Conservation (phyloP, 208 protist species). For the Tritrichomonas musculus region DNA sequence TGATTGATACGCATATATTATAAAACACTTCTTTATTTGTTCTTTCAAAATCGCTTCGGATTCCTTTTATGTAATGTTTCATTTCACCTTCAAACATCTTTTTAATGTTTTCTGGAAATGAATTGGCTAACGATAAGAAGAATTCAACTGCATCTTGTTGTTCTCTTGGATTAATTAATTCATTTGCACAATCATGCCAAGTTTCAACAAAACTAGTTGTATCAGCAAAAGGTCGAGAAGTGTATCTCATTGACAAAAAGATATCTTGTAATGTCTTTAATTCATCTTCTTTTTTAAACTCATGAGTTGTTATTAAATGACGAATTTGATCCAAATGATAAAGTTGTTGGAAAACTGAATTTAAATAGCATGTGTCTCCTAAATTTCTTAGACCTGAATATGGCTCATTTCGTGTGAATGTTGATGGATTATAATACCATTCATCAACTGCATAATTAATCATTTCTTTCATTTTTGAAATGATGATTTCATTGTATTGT, state of each 20-base stretch:
- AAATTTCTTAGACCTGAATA: background rate
- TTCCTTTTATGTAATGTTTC: background rate
- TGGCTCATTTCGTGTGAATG: too few relatives aligned
- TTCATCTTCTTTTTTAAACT: too few relatives aligned
- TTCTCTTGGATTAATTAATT: background rate
- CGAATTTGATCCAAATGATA: background rate
- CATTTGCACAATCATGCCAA: too few relatives aligned
- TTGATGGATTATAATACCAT: too few relatives aligned
- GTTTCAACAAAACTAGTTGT: too few relatives aligned
- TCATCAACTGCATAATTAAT: too few relatives aligned
- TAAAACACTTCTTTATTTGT: background rate
- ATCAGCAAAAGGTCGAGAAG: too few relatives aligned
- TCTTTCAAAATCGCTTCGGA: background rate
- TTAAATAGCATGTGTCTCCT: background rate
- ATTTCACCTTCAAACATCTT: background rate
- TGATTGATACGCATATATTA: background rate
- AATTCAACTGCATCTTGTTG: conserved; percentile 33
- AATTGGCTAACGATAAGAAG: background rate
- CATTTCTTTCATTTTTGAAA: too few relatives aligned
- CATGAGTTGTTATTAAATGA: too few relatives aligned
- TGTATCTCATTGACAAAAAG: too few relatives aligned
- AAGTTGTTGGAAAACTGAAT: background rate
- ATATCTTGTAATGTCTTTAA: too few relatives aligned
- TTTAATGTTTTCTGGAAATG: background rate
- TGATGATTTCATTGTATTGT: too few relatives aligned